A percentile compares a stretch with the other conserved stretches of the same genome.
These are phyloP conservation scores for Bullera alba DNA, from an alignment of 768 basidiomycete species.

Conservation along the genomic window DNA sequence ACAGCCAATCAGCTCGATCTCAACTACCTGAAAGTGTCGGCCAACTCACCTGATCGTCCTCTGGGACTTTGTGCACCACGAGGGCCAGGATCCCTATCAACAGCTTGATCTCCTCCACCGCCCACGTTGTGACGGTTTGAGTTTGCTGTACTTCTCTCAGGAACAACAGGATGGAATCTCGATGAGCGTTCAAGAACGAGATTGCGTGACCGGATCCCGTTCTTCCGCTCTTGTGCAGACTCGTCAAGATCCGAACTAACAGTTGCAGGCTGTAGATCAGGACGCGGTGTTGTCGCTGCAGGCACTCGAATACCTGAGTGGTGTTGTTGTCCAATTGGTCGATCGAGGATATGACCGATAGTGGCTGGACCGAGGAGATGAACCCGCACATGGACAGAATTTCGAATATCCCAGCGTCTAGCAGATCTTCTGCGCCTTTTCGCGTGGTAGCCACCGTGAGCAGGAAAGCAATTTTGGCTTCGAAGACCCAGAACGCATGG, in stretches of 20 bases:
- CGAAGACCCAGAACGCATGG: constrained; percentile 87
- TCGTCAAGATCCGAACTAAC: constrained; percentile 66
- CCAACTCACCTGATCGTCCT: constrained; percentile 73
- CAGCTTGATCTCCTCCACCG: constrained; percentile 72
- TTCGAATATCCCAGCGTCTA: constrained; percentile 69
- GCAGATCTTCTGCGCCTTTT: constrained; percentile 71
- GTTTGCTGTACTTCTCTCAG: constrained; percentile 60
- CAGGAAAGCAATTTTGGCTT: constrained; percentile 86
- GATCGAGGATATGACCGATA: constrained; percentile 14
- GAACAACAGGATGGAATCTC: constrained; percentile 73
- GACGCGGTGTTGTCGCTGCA: constrained; percentile 84
- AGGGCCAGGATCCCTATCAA: constrained; percentile 64
- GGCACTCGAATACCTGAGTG: constrained; percentile 26
- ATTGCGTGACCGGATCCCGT: constrained; percentile 50
- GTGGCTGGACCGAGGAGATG: constrained; percentile 73
- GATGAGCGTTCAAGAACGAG: constrained; percentile 73
- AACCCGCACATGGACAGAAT: constrained; percentile 77
- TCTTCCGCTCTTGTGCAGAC: constrained; percentile 52
- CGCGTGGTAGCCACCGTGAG: constrained; percentile 75
- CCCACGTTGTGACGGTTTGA: constrained; percentile 57
- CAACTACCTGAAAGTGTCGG: no score
- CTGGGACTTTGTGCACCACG: constrained; percentile 65
- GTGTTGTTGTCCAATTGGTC: background rate
- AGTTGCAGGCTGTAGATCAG: constrained; percentile 81
- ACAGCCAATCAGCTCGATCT: background rate